Evolutionary conservation across 768 basidiomycete genomes (phyloP), one percentile per base, ranked within the genome.

Genomic region (Rhodotorula sphaerocarpa): DNA sequence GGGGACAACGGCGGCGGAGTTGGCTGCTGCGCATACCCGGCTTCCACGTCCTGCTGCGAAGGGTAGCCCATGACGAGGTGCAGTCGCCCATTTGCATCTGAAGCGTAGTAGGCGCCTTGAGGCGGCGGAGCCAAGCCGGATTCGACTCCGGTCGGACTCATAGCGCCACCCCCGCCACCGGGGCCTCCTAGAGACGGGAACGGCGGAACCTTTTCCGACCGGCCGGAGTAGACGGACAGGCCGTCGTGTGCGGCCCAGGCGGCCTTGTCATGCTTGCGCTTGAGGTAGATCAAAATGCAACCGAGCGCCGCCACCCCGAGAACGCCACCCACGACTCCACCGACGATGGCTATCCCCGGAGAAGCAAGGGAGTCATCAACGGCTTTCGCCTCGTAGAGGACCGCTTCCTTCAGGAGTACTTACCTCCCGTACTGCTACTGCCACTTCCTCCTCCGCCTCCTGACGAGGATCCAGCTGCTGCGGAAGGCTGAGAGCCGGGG

Each of bases 281-380:
- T 50, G 48, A 62, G 50, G 36, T 53, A 62, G 54, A 62, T 39
- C 41, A 62, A 55, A 21, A 39, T 23, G 23, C 27, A 39, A 20
- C 48, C 61, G 43, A 62, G 9, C 21, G 51, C 10, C 30, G 50
- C 48, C 5, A 62, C 51, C 2, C 48, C 61, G 48, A 25, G 27
- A 25, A 56, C 34, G 30, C 60, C 60, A 3, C 60, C 60, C 1
- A 61, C 60, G 20, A 61, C 60, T 7, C 60, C 60, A 5, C 60
- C 60, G 46, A 55, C 60, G 42, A 61, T 55, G 23, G 60, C 60
- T 57, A 36, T 10, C 36, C 25, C 25, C 23, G 51, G 15, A n/a
- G n/a, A n/a, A n/a, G n/a, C n/a, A n/a, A n/a, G n/a, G n/a, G n/a
- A n/a, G n/a, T n/a, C n/a, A n/a, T n/a, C n/a, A n/a, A n/a, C n/a